Evolutionary conservation across 495 filamentous ascomycete species (phyloP), one percentile per base, ranked within the genome.

Genomic region (Penicillium samsonianum): DNA sequence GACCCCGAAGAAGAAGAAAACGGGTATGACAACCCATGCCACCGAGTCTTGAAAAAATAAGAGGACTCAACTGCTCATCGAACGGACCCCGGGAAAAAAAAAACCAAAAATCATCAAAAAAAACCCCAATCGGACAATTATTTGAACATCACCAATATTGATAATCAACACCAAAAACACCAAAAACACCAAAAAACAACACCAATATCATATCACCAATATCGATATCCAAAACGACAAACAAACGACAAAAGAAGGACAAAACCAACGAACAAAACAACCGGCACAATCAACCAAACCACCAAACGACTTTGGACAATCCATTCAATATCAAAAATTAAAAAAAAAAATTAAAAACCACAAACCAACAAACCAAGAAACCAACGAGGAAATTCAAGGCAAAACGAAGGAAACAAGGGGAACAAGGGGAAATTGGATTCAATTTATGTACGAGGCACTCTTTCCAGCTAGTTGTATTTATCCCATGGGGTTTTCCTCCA

Each of bases 401-500:
- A 25, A 33, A 33, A 23, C 9, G 3, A 28, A 31, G 17, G 23
- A 25, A 25, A 25, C 23, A 4, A 25, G 23, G 2, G 45, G 26
- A 25, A 25, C 23, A 4, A 25, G 23, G 2, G 45, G 26, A 14
- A 20, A 41, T 5, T 11, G 22, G 5, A 25, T n/a, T 30, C 19
- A 37, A 45, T 23, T 2, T 12, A 46, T 50, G 17, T 50, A 57
- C 12, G 54, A 41, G 54, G 54, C 28, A 50, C 54, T 57, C 54
- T 57, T 57, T 57, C 45, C 45, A 50, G 23, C 54, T 40, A 45
- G 33, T 50, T 57, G 33, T 57, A 38, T 57, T 50, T 50, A 25
- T 40, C 45, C 33, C 33, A 57, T 5, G 17, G 53, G 41, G 20
- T 50, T 57, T 57, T 48, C 37, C 17, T 47, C 45, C 33, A n/a